phyloP scores from a whole-genome alignment of 257 asterid species.

The Capsicum rhomboideum region DNA sequence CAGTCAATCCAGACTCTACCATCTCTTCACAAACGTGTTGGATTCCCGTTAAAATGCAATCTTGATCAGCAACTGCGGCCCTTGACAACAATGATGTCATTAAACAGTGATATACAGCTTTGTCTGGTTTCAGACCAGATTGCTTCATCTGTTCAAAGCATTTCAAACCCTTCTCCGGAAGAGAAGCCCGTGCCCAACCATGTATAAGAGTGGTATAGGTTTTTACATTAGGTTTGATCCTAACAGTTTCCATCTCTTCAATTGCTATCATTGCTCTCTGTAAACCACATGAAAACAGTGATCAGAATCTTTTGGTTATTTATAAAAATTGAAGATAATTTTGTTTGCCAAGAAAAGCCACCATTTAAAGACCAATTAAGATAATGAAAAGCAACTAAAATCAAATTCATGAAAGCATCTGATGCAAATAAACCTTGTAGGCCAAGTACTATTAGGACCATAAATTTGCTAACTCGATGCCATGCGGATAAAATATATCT shows the following conservation, averaged over 20 bases:
- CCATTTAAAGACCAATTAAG: not conserved
- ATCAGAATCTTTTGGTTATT: not conserved
- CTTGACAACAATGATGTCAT: slow-evolving; percentile 87
- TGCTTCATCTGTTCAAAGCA: slow-evolving; percentile 85
- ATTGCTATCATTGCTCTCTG: slow-evolving; percentile 75
- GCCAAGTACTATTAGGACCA: not conserved
- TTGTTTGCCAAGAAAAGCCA: not conserved
- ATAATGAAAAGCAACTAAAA: not conserved
- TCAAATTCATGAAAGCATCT: not conserved
- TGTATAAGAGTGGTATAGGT: slow-evolving; percentile 84
- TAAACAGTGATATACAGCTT: slow-evolving; percentile 90
- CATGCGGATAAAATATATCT: not conserved
- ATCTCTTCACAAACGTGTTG: slow-evolving; percentile 60
- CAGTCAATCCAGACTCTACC: slow-evolving; percentile 47
- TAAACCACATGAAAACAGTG: not conserved
- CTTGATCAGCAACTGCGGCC: slow-evolving; percentile 68
- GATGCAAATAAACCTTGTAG: not conserved
- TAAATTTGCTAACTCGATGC: not conserved
- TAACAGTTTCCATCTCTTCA: slow-evolving; percentile 68
- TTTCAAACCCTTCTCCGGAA: slow-evolving; percentile 84
- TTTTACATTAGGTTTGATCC: slow-evolving; percentile 72
- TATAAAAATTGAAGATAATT: not conserved
- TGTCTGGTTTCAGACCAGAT: slow-evolving; percentile 69
- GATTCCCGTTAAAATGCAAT: slow-evolving; percentile 51
- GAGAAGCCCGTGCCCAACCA: slow-evolving; percentile 95